Percentiles rank a stretch among this genome's conserved stretches.
phyloP scores from a whole-genome alignment of 805 yeast genomes.

The Jamesozyma gamospora region DNA sequence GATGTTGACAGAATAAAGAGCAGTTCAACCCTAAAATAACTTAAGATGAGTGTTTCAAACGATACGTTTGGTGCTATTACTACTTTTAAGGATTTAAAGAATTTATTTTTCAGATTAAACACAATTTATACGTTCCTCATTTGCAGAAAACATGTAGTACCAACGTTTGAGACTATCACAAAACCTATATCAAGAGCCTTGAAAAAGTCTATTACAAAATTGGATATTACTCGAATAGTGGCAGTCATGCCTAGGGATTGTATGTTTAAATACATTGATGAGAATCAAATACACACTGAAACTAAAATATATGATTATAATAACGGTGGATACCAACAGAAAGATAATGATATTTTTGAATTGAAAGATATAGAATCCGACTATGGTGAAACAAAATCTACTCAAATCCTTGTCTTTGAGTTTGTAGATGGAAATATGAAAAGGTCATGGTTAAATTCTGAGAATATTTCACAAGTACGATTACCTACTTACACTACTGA shows the following conservation, averaged over 20 bases:
- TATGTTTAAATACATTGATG: conserved; percentile 67
- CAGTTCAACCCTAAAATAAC: too few relatives aligned
- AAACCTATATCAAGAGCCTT: conserved; percentile 44
- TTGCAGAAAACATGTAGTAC: conserved; percentile 49
- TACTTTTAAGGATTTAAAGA: conserved; percentile 33
- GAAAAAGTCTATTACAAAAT: conserved; percentile 33
- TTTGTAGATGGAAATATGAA: conserved; percentile 57
- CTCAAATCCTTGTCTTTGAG: conserved; percentile 61
- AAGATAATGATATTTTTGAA: conserved; percentile 43
- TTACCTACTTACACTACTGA: conserved; percentile 44
- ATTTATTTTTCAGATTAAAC: conserved; percentile 43
- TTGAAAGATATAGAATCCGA: conserved; percentile 32
- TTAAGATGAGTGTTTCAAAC: too few relatives aligned
- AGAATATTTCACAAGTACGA: conserved; percentile 33
- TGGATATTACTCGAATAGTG: conserved; percentile 57
- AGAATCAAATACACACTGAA: conserved; percentile 45
- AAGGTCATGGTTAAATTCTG: conserved; percentile 39
- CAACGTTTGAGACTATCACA: conserved; percentile 45
- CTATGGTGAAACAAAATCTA: conserved; percentile 26
- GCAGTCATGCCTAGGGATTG: conserved; percentile 60
- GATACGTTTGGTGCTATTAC: too few relatives aligned
- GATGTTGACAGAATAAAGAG: too few relatives aligned
- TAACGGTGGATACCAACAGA: conserved; percentile 44
- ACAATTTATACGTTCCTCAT: conserved; percentile 55
- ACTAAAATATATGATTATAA: conserved; percentile 31